Base-by-base conservation (phyloP, 352 stramenopile genomes). In the Phytophthora syringae region DNA sequence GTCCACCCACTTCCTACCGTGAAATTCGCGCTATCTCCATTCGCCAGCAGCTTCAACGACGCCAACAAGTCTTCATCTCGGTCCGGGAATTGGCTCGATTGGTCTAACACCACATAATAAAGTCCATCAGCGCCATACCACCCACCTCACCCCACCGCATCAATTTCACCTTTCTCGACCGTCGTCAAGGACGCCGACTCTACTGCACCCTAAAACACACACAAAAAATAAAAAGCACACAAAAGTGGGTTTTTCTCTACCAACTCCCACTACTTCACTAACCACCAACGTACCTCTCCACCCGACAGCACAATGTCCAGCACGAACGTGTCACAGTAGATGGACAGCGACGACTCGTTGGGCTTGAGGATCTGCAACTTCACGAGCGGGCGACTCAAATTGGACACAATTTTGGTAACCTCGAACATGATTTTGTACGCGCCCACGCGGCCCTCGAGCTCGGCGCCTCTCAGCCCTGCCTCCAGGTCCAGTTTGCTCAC, bases 341-440 rank as follows among this genome's bases (percentile, higher is more conserved):
- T 80, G 11, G 83, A 94, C 39, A 96, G 70, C 44, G 86, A 94
- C 12, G 84, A 89, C 37, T 94, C 88, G 60, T 90, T 92, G 15
- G 88, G 86, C 59, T 96, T 94, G 42, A 94, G 72, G 50, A 94
- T 93, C 80, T 95, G 82, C 37, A 96, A 70, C 74, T 94, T 93
- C 20, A 96, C 88, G 10, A 93, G 77, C 44, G 88, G 88, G 2
- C 88, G 86, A 54, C 88, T 96, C 53, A 96, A 77, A 30, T 86
- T 90, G 42, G 84, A 91, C 30, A 89, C 82, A 60, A 96, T 94
- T 72, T 93, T 93, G 45, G 88, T 94, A 25, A 96, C 88, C 56
- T 96, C 88, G 49, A 96, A 96, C 77, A 96, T 91, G 72, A 96
- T 78, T 56, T 92, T 90, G 80, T 96, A 96, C 21, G 86, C 82